Percentiles rank a stretch among this genome's conserved stretches.
phyloP scores from a whole-genome alignment of 768 basidiomycete genomes.

The Pleurotus cornucopiae region DNA sequence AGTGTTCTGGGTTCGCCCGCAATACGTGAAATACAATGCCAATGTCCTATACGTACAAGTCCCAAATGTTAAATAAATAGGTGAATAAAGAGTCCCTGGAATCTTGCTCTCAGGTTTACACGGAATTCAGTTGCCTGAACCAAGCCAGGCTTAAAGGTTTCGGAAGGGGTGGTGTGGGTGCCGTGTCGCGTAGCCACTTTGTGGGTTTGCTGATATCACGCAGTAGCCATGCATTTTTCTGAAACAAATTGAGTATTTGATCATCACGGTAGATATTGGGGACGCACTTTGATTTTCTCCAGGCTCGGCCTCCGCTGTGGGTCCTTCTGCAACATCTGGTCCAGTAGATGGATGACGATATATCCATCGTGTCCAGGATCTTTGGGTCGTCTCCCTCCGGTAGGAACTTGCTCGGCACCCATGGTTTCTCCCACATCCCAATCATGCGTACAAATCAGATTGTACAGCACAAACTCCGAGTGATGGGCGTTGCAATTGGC shows the following conservation, averaged over 20 bases:
- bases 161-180: conserved; percentile 14
- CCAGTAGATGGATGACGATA: conserved; percentile 28
- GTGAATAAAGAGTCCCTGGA: no score
- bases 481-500: conserved; percentile 30
- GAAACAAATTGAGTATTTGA: not conserved
- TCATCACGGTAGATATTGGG: not conserved
- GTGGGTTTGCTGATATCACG: conserved; percentile 27
- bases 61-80: no score
- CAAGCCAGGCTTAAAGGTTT: not conserved
- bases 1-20: no score
- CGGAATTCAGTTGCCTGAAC: not conserved
- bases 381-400: conserved; percentile 30
- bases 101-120: no score
- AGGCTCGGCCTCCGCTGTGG: conserved; percentile 28
- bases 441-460: conserved; percentile 37
- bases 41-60: no score
- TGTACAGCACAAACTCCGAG: conserved; percentile 34
- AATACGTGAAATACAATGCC: no score
- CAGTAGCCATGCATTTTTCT: conserved; percentile 37
- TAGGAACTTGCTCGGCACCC: conserved; percentile 29
- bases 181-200: conserved; percentile 32
- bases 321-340: conserved; percentile 37
- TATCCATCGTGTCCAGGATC: conserved; percentile 25
- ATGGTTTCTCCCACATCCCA: conserved; percentile 34
- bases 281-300: conserved; percentile 28